Conservation (phyloP, 148 eudicot genomes). For the Vaccinium myrtillus region DNA sequence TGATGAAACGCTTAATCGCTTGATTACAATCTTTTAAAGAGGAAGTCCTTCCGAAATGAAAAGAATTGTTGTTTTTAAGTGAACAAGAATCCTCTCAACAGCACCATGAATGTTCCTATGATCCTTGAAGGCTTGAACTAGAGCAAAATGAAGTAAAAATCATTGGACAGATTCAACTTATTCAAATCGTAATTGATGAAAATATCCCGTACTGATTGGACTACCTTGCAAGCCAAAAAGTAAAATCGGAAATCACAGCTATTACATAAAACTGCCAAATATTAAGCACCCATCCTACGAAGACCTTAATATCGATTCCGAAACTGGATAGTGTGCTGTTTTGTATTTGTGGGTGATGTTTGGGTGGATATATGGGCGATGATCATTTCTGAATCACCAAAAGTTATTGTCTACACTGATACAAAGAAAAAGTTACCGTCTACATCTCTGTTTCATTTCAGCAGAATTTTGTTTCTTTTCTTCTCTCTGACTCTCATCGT, state of each 20-base stretch:
- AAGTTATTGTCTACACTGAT: not conserved
- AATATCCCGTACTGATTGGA: not conserved
- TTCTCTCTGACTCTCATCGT: not conserved
- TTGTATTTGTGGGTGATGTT: not conserved
- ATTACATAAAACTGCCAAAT: not conserved
- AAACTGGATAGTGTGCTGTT: not conserved
- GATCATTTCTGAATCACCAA: not conserved
- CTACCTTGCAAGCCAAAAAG: not conserved
- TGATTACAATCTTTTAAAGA: not conserved
- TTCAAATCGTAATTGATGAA: not conserved
- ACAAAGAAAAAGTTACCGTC: not conserved
- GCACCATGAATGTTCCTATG: not conserved
- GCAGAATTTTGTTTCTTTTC: not conserved
- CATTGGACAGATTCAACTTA: not conserved
- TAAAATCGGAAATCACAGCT: not conserved
- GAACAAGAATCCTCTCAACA: not conserved
- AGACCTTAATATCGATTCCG: not conserved
- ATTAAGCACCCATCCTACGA: not conserved
- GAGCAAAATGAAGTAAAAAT: not conserved
- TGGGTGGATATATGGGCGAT: not conserved
- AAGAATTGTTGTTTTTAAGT: not conserved
- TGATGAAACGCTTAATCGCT: not conserved
- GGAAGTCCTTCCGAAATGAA: not conserved
- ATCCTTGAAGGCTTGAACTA: not conserved
- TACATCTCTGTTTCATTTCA: not conserved